Base-by-base conservation (phyloP, 805 yeast genomes). In the Candida coleopterorum region DNA sequence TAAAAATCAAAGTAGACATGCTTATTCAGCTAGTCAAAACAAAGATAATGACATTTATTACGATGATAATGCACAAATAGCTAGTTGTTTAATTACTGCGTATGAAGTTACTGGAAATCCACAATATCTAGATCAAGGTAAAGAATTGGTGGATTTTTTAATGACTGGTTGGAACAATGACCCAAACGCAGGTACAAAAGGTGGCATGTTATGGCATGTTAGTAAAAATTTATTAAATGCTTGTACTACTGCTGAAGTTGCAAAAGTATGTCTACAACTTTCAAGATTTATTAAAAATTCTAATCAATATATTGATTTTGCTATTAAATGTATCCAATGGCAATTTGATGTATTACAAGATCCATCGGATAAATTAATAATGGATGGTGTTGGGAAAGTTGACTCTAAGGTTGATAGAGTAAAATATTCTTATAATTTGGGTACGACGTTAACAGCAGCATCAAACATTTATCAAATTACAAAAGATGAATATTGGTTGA, bases 11-110 rank as follows among this genome's bases (percentile, higher is more conserved):
- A 57, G 66, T 41, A 49, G 60, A 29, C 72, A 72, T 39, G 86
- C 81, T 4, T 82, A 70, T 56, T 74, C 82, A 28, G 87, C 86
- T 1, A 79, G 81, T 4, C 79, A 75, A 49, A 72, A 78, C 49
- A 64, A 64, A 35, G 71, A 72, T 16, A 79, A 73, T 31, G 87
- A 81, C 52, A 75, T 81, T 27, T 80, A 81, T 54, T 77, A 77
- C 43, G 87, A 81, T 49, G 89, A 81, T 49, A 83, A 81, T 51
- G 89, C 88, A 2, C 89, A 81, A 52, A 76, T 81, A 10, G 81
- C 83, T 11, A 66, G 78, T 47, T 81, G 80, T 3, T 63, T 79
- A 46, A 60, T 82, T 39, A 70, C 78, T 3, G 84, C 85, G 2
- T 81, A 76, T 49, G 87, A 80, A 49, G 85, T 77, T 17, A 79